Base-by-base conservation (phyloP, 2,329 filamentous ascomycete species). In the Pseudogymnoascus destructans region DNA sequence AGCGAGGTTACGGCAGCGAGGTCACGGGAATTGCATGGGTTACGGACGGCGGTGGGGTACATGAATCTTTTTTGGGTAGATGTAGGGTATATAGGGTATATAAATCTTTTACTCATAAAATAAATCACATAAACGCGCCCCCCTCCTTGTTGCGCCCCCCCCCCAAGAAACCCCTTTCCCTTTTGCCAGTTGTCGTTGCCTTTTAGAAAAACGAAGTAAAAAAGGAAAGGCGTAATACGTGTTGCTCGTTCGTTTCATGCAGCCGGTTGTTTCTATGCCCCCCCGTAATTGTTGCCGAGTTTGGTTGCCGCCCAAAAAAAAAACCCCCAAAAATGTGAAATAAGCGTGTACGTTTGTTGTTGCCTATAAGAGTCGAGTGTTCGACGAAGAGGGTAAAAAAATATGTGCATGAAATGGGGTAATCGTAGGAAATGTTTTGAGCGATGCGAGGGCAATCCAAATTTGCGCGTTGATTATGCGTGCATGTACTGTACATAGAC, bases 151-250 rank as follows among this genome's bases (percentile, higher is more conserved):
- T 30, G 27, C 27, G 27, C 27, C 27, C 27, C 35, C 15, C 7
- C 19, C 38, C 38, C 21, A 6, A 17, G 8, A 11, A 19, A 8
- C 38, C 38, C 15, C 9, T 9, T 8, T 17, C 13, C 38, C 10
- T 42, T 42, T 49, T 49, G 40, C 40, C 40, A 2, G 13, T 46
- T 23, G 5, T 21, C 38, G 17, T 21, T 13, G 17, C 38, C 38
- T 8, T 5, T n/a, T 4, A 46, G 9, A 13, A 42, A 23, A 49
- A 25, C 2, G 19, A 49, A 25, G 11, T 27, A 15, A 8, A 49
- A 49, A 49, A 49, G 7, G 11, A 27, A 49, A 49, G 40, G 40
- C 40, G 40, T 49, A 49, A 49, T 49, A 49, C 40, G 40, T 49
- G 40, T 49, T 49, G 40, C 40, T 49, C 40, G 40, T 49, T 27